A percentile compares a stretch with the other conserved stretches of the same genome.
Evolutionary conservation across 2,329 filamentous ascomycete genomes (phyloP).

Genomic region (Claviceps pazoutovae): DNA sequence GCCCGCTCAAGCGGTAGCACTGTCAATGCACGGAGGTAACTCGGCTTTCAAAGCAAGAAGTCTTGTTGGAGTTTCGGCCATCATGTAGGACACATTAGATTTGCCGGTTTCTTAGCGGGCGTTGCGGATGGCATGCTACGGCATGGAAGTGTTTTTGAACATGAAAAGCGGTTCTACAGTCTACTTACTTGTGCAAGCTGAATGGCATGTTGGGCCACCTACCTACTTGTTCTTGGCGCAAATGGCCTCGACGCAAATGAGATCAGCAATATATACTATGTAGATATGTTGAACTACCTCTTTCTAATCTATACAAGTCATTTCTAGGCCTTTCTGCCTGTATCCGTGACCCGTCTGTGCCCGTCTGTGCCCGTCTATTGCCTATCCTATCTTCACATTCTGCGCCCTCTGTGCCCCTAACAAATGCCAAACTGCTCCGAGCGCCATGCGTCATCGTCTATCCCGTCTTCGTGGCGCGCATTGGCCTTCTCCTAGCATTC

Average conservation of each 20-base stretch:
- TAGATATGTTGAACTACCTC: too few species aligned
- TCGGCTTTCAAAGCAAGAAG: neutral
- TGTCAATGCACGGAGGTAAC: neutral
- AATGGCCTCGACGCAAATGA: neutral
- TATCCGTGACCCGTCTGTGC: too few species aligned
- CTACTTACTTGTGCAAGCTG: neutral
- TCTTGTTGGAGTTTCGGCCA: neutral
- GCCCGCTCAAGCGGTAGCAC: neutral
- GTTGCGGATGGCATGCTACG: neutral
- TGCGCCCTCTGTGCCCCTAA: neutral
- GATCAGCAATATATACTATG: neutral
- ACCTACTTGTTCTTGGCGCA: neutral
- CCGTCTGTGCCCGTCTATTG: too few species aligned
- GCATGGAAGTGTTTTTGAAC: neutral
- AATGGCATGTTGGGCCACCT: neutral
- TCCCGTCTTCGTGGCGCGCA: neutral
- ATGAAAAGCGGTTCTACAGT: neutral
- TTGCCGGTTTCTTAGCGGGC: neutral
- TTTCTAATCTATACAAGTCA: too few species aligned
- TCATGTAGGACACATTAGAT: neutral
- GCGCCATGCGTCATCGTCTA: neutral
- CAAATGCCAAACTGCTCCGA: neutral
- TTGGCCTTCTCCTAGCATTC: too few species aligned
- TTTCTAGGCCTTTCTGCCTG: too few species aligned
- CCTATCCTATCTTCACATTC: too few species aligned